Conservation (phyloP, 371 early-diverging fungal species). For the Spiromyces aspiralis region DNA sequence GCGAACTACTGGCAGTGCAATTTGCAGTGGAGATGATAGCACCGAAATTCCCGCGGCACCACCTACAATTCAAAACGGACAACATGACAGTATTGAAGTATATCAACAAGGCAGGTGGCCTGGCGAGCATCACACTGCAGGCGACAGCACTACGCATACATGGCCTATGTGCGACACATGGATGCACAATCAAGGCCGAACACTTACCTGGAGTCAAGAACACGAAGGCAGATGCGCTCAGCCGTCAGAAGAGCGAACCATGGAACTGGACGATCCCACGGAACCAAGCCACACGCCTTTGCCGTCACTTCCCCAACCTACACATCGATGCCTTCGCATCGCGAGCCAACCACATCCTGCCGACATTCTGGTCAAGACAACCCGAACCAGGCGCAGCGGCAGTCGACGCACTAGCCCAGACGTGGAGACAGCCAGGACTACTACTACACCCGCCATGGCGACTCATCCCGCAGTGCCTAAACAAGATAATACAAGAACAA, state of each 20-base stretch:
- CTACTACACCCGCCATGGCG: not conserved
- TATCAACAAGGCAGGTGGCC: not conserved
- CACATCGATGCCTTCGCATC: not conserved
- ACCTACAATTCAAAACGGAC: not conserved
- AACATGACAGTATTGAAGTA: not conserved
- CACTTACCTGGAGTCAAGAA: not conserved
- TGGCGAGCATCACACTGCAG: not conserved
- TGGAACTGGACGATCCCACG: not conserved
- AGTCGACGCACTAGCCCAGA: not conserved
- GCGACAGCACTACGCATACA: not conserved
- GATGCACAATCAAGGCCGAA: not conserved
- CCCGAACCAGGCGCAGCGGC: not conserved
- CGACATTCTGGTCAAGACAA: not conserved
- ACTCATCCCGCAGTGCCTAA: not conserved
- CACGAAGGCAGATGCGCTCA: not conserved
- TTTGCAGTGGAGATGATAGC: not conserved
- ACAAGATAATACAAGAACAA: not conserved
- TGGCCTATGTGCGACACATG: not conserved
- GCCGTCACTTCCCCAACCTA: not conserved
- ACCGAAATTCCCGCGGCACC: not conserved
- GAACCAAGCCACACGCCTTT: not conserved
- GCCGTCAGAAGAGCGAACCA: not conserved
- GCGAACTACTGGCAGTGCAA: not conserved
- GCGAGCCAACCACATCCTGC: not conserved
- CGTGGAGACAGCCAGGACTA: not conserved